These are phyloP conservation scores for Lodderomyces parapsilosis DNA, from an alignment of 1,139 yeast species.

Conservation along the genomic window DNA sequence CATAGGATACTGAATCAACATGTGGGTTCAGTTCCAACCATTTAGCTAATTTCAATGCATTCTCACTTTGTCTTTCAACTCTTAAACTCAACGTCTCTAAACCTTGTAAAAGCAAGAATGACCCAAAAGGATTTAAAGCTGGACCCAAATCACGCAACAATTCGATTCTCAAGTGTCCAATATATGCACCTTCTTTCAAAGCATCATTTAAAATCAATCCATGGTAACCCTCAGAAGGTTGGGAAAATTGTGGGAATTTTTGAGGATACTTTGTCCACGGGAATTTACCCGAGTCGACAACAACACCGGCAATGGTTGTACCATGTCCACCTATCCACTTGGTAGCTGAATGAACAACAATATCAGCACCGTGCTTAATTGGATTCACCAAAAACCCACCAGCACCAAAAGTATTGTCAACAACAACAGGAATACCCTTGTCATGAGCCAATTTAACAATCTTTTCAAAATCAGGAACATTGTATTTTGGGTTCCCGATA, in stretches of 20 bases:
- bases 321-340: constrained; percentile 99
- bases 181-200: constrained; percentile 76
- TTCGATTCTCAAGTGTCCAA: constrained; percentile 80
- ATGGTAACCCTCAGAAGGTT: constrained; percentile 92
- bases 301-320: constrained; percentile 89
- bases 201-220: constrained; percentile 82
- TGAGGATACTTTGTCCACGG: constrained; percentile 86
- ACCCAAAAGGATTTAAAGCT: constrained; percentile 79
- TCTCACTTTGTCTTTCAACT: constrained; percentile 86
- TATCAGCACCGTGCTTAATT: constrained; percentile 85
- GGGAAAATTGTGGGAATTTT: constrained; percentile 85
- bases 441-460: constrained; percentile 78
- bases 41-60: constrained; percentile 79
- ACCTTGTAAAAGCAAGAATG: constrained; percentile 86
- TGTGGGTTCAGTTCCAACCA: constrained; percentile 70
- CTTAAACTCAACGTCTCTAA: constrained; percentile 90
- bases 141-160: constrained; percentile 92
- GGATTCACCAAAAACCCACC: constrained; percentile 91
- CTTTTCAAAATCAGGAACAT: constrained; percentile 86
- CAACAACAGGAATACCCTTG: constrained; percentile 87
- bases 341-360: constrained; percentile 86
- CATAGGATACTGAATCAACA: constrained; percentile 87
- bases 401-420: constrained; percentile 97
- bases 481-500: constrained; percentile 92
- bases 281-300: constrained; percentile 88